Conservation (phyloP, 306 rosid species). For the Clitoria ternatea region DNA sequence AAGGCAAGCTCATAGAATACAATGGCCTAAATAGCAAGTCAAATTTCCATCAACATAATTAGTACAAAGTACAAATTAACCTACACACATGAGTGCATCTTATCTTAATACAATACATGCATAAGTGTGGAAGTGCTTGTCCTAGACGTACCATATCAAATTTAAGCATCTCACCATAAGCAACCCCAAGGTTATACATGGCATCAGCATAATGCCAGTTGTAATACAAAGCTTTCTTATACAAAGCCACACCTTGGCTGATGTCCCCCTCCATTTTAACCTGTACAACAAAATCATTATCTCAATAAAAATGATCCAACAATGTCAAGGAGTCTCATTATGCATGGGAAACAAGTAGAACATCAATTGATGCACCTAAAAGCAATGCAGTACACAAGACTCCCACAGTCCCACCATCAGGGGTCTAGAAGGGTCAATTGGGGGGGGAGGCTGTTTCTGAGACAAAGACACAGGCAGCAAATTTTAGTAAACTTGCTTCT, state of each 20-base stretch:
- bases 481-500: too few species aligned
- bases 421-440: too few species aligned
- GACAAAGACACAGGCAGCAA: neutral
- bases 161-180: constrained; percentile 98
- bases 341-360: neutral
- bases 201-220: constrained; percentile 99
- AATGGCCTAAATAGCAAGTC: constrained; percentile 67
- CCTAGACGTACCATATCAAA: constrained; percentile 77
- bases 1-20: constrained; percentile 97
- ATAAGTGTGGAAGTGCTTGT: neutral
- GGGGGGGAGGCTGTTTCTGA: neutral
- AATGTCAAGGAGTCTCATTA: constrained; percentile 3
- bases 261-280: constrained; percentile 73
- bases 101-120: neutral
- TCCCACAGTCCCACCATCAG: neutral
- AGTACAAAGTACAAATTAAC: neutral
- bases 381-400: neutral
- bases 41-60: neutral
- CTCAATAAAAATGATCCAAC: neutral
- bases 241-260: constrained; percentile 77
- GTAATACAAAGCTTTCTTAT: constrained; percentile 89
- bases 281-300: neutral
- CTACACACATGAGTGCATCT: neutral
- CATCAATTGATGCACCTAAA: neutral
- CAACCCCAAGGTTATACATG: constrained; percentile 99